Conservation (phyloP, 2,329 filamentous ascomycete species). For the Fusarium citri region DNA sequence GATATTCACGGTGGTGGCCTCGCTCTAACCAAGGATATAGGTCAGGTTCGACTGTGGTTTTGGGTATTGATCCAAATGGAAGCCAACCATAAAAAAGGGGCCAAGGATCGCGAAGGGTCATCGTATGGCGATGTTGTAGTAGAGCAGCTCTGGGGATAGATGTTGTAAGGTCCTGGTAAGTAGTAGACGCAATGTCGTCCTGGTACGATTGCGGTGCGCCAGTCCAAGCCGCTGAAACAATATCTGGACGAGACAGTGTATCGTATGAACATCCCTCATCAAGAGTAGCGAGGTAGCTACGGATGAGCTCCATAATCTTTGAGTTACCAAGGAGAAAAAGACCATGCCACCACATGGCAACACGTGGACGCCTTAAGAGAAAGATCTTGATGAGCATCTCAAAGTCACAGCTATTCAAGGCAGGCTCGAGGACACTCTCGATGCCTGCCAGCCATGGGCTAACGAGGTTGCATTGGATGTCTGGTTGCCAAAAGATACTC, state of each 20-base stretch:
- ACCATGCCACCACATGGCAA: slow-evolving; percentile 47
- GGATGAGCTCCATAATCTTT: slow-evolving; percentile 39
- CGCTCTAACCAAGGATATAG: slow-evolving; percentile 46
- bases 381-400: slow-evolving; percentile 44
- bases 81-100: slow-evolving; percentile 46
- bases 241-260: slow-evolving; percentile 44
- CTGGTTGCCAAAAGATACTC: slow-evolving; percentile 49
- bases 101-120: slow-evolving; percentile 46
- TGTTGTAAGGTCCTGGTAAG: slow-evolving; percentile 30
- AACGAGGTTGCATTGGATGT: slow-evolving; percentile 48
- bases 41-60: slow-evolving; percentile 41
- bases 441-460: slow-evolving; percentile 47
- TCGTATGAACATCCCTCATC: slow-evolving; percentile 45
- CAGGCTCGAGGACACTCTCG: slow-evolving; percentile 36
- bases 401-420: slow-evolving; percentile 38
- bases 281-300: slow-evolving; percentile 41
- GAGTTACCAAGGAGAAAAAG: slow-evolving; percentile 44
- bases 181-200: slow-evolving; percentile 19
- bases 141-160: slow-evolving; percentile 38
- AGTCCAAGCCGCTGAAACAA: slow-evolving; percentile 44
- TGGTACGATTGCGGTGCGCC: slow-evolving; percentile 44
- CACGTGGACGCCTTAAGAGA: slow-evolving; percentile 43
- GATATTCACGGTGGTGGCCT: slow-evolving; percentile 42
- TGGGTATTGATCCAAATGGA: slow-evolving; percentile 40
- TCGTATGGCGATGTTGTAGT: slow-evolving; percentile 43